A percentile compares a stretch with the other conserved stretches of the same genome.
phyloP scores from a whole-genome alignment of 176 grass and related monocot species.

The Juncus effusus region DNA sequence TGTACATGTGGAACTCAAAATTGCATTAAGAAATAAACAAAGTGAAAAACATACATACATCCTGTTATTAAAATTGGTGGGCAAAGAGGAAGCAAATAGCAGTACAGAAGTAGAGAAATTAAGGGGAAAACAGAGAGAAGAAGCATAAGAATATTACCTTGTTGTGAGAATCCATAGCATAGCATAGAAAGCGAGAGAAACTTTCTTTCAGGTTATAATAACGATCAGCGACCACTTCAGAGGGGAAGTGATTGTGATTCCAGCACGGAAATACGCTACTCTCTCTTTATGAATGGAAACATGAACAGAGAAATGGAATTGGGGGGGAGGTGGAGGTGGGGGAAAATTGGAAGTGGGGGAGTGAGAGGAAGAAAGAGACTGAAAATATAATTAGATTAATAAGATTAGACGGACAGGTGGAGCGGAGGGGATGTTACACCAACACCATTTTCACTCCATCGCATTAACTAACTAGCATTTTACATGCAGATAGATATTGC shows the following conservation, averaged over 20 bases:
- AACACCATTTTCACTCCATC: background rate
- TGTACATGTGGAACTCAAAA: no score
- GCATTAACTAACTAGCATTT: background rate
- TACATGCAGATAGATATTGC: background rate
- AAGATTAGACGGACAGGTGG: background rate
- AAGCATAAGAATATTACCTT: conserved; percentile 28
- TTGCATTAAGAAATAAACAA: no score
- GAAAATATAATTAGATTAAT: background rate
- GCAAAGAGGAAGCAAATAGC: conserved; percentile 8
- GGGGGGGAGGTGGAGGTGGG: conserved; percentile 8
- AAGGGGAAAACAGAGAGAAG: background rate
- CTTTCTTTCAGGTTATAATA: background rate
- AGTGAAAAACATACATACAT: no score
- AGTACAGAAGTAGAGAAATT: conserved; percentile 2
- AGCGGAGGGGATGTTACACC: background rate
- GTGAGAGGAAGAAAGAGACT: conserved; percentile 24
- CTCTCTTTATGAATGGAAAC: background rate
- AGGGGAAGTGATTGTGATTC: background rate
- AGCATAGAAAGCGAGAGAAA: background rate
- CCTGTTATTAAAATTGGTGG: no score
- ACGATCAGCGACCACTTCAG: background rate
- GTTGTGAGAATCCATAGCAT: conserved; percentile 29
- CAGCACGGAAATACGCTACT: conserved; percentile 12
- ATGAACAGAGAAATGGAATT: background rate
- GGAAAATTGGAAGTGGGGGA: background rate